Conservation (phyloP, 2,329 filamentous ascomycete species). For the Penicillium crustosum region DNA sequence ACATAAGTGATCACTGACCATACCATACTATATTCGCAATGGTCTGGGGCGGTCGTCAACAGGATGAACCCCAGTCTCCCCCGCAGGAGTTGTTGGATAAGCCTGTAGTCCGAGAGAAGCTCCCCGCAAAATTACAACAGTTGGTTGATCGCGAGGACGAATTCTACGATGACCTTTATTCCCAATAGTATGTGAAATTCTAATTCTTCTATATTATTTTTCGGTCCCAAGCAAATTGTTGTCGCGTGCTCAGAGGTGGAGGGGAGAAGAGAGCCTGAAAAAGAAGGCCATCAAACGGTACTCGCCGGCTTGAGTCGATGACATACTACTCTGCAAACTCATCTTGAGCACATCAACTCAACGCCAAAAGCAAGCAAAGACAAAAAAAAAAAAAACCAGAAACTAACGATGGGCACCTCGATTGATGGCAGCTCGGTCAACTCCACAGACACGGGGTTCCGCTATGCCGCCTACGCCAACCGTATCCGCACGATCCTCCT, state of each 20-base stretch:
- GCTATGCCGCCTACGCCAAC: conserved; percentile 90
- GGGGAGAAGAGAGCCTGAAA: background rate
- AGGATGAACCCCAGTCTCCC: conserved; percentile 18
- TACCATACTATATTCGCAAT: conserved; percentile 19
- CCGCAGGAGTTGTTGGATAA: conserved; percentile 24
- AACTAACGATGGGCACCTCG: conserved; percentile 19
- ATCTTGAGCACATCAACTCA: background rate
- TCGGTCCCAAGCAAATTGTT: background rate
- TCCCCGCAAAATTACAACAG: conserved; percentile 57
- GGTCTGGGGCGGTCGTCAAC: conserved; percentile 33
- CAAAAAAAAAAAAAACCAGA: background rate
- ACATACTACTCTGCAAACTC: conserved; percentile 3
- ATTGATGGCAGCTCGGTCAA: conserved; percentile 61
- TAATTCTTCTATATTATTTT: background rate
- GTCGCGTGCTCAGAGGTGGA: background rate
- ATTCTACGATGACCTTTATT: conserved; percentile 73
- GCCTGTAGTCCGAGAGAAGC: conserved; percentile 51
- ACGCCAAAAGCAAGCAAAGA: background rate
- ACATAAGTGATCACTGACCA: background rate
- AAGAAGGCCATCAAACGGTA: background rate
- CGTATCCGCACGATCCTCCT: conserved; percentile 83
- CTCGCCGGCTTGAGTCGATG: conserved; percentile 1
- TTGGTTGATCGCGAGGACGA: conserved; percentile 65
- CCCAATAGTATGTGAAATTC: conserved; percentile 66
- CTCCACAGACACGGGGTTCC: conserved; percentile 78